These are phyloP conservation scores for Lipomyces spencermartinsiae DNA, from an alignment of 805 yeast species.

Conservation along the genomic window DNA sequence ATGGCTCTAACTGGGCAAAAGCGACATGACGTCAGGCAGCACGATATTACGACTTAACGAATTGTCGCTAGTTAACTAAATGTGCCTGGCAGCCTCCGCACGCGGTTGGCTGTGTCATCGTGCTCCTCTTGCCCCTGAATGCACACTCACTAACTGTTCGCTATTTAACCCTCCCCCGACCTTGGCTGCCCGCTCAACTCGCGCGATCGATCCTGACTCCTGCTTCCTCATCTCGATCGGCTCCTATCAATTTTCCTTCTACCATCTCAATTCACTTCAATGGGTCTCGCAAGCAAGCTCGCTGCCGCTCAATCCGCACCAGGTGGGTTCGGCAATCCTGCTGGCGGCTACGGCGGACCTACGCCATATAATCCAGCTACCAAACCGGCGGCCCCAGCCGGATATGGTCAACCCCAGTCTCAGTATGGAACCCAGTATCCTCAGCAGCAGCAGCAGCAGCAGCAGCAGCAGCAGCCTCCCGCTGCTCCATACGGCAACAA, in stretches of 20 bases:
- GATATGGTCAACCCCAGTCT: not conserved
- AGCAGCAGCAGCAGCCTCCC: constrained; percentile 16
- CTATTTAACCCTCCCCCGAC: not conserved
- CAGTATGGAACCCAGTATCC: constrained; percentile 7
- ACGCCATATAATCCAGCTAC: constrained; percentile 7
- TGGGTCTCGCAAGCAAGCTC: constrained; percentile 45
- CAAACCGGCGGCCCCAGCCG: not conserved
- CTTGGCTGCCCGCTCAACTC: no score
- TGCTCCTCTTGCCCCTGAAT: no score
- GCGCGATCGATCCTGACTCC: not conserved
- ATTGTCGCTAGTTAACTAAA: no score
- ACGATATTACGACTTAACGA: no score
- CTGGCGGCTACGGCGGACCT: constrained; percentile 11
- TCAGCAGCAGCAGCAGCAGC: constrained; percentile 17
- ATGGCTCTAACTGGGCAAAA: no score
- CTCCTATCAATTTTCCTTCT: not conserved
- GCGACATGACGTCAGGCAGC: no score
- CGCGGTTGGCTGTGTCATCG: no score
- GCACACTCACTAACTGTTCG: no score
- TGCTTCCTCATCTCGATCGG: not conserved
- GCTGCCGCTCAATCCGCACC: constrained; percentile 36
- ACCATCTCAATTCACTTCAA: constrained; percentile 5
- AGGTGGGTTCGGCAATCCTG: constrained; percentile 25
- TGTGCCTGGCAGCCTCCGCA: no score
- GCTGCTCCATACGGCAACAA: constrained; percentile 28